Evolutionary conservation across 75 land plant genomes (phyloP).

Genomic region (Picea sitchensis): DNA sequence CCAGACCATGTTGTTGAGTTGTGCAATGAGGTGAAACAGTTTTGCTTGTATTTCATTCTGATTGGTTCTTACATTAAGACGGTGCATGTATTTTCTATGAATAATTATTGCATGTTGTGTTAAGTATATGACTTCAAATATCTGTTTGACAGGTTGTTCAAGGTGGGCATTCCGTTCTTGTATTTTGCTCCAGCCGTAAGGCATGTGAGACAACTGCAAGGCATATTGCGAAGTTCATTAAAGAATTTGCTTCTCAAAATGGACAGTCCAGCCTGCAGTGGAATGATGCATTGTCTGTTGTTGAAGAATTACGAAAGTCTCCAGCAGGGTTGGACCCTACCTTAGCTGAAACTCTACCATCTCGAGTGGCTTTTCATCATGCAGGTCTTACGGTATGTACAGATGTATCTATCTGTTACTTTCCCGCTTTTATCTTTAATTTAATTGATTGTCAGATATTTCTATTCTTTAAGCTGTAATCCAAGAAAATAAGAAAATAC

Average conservation of each 20-base stretch:
- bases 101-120: background rate
- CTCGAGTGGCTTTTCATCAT: constrained; percentile 98
- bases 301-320: constrained; percentile 74
- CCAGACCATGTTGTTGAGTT: constrained; percentile 95
- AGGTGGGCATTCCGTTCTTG: constrained; percentile 91
- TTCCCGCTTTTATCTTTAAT: background rate
- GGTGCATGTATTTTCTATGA: background rate
- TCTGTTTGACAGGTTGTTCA: constrained; percentile 66
- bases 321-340: constrained; percentile 92
- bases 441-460: background rate
- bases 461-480: background rate
- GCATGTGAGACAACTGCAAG: constrained; percentile 97
- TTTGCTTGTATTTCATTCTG: background rate
- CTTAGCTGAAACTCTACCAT: constrained; percentile 82
- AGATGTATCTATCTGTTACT: constrained; percentile 2
- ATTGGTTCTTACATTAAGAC: background rate
- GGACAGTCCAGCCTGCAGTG: constrained; percentile 34
- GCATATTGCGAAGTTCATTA: constrained; percentile 83
- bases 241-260: constrained; percentile 25
- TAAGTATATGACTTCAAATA: background rate
- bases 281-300: constrained; percentile 53
- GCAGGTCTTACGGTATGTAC: constrained; percentile 95
- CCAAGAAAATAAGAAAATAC: background rate
- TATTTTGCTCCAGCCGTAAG: constrained; percentile 96
- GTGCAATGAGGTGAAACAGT: constrained; percentile 85